Conservation (phyloP, 257 asterid genomes). For the Thymus mandschuricus region DNA sequence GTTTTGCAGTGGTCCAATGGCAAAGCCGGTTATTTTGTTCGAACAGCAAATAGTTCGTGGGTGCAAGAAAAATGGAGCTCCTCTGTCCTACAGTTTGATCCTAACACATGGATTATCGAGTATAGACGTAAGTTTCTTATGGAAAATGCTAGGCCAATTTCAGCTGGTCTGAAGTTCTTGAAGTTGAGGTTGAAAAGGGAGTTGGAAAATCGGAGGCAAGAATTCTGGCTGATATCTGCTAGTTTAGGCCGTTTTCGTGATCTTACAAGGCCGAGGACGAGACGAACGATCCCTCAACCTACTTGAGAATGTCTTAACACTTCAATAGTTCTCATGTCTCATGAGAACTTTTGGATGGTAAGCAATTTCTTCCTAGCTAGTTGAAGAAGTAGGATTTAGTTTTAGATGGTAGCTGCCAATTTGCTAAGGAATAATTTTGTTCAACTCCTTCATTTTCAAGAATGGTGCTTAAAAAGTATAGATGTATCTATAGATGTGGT, state of each 20-base stretch:
- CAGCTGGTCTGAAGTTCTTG: slow-evolving; percentile 53
- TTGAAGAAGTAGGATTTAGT: slow-evolving; percentile 14
- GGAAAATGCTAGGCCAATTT: slow-evolving; percentile 54
- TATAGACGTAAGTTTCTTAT: slow-evolving; percentile 50
- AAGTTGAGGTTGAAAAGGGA: slow-evolving; percentile 52
- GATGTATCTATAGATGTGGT: too few species aligned
- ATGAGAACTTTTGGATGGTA: slow-evolving; percentile 27
- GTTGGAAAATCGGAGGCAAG: slow-evolving; percentile 47
- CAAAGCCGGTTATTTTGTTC: slow-evolving; percentile 41
- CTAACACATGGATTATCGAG: slow-evolving; percentile 86
- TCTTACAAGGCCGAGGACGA: slow-evolving; percentile 23
- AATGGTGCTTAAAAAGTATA: too few species aligned
- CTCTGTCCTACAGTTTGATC: slow-evolving; percentile 72
- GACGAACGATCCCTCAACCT: slow-evolving; percentile 42
- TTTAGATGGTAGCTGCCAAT: not conserved
- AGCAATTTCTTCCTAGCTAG: not conserved
- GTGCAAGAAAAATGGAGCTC: slow-evolving; percentile 68
- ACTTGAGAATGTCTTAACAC: slow-evolving; percentile 42
- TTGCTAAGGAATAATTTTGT: too few species aligned
- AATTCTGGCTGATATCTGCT: slow-evolving; percentile 47
- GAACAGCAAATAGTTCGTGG: slow-evolving; percentile 66
- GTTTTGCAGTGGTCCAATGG: slow-evolving; percentile 65
- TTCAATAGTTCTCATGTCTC: slow-evolving; percentile 18
- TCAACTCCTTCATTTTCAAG: not conserved
- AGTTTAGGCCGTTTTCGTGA: slow-evolving; percentile 38